Base-by-base conservation (phyloP, 257 asterid species). In the Ehretia macrophylla region DNA sequence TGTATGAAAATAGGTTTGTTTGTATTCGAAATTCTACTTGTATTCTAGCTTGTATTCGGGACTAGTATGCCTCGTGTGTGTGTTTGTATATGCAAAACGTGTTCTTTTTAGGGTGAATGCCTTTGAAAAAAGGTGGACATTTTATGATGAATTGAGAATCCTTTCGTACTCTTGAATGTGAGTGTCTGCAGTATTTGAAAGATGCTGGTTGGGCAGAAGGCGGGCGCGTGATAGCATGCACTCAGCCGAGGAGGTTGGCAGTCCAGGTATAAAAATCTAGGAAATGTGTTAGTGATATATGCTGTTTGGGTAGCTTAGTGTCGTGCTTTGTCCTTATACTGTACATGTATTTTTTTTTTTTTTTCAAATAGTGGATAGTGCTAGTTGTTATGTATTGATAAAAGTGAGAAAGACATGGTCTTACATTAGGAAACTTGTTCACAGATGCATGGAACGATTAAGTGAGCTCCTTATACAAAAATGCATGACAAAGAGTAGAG, bases 141-240 rank as follows among this genome's bases (percentile, higher is more conserved):
- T 46, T 13, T 53, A 4, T 10, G 17, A 45, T 38, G 35, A 27
- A 27, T 19, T 12, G 4, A n/a, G 42, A 35, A 47, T 17, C 8
- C 6, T 38, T 69, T 52, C 5, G 10, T 50, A 11, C 45, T 39
- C 42, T 21, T 58, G 56, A 51, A 53, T 71, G 65, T 38, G 17
- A 40, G 35, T 68, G 75, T 48, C 49, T 21, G 45, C 74, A 93
- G 99, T 88, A 73, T 63, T 67, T 93, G 80, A 86, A 88, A 70
- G 96, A 86, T 79, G 94, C 88, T 46, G 99, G 97, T 38, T 89
- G 99, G 99, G 95, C 94, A 10, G 96, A 88, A 62, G 91, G 85
- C 68, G 97, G 99, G 17, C 95, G 87, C 40, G 60, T 93, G 77
- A 86, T 93, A 55, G 99, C 95, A 0, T 88, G 96, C 68, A 93